Evolutionary conservation across 768 basidiomycete genomes (phyloP).

Genomic region (Leucocoprinus birnbaumii): DNA sequence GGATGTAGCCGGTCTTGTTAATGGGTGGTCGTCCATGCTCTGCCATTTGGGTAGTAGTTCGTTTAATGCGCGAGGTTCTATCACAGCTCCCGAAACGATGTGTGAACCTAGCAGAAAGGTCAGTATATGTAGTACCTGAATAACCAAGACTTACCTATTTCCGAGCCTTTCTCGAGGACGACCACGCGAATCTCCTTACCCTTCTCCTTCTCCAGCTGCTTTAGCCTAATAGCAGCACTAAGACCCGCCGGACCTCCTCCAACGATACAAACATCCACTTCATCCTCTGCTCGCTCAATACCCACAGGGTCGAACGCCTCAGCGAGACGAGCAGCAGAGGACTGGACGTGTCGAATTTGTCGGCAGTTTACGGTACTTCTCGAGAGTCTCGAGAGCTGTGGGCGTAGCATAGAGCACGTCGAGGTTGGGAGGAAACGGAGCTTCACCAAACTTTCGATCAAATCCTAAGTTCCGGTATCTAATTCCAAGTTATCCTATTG

Average conservation of each 20-base stretch:
- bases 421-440: neutral
- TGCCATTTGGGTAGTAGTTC: constrained; percentile 90
- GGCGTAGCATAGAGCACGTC: constrained; percentile 1
- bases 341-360: neutral
- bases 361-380: neutral
- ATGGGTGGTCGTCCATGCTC: constrained; percentile 60
- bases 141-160: constrained; percentile 58
- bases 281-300: constrained; percentile 85
- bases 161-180: constrained; percentile 91
- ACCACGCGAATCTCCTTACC: constrained; percentile 87
- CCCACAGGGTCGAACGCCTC: constrained; percentile 44
- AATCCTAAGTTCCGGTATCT: neutral
- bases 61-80: constrained; percentile 88
- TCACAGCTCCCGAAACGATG: constrained; percentile 92
- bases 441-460: neutral
- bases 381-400: neutral
- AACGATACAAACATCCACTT: constrained; percentile 96
- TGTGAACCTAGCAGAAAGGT: constrained; percentile 65
- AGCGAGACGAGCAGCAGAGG: neutral
- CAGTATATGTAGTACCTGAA: neutral
- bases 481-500: neutral
- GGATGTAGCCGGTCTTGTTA: constrained; percentile 74
- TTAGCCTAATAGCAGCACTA: constrained; percentile 92
- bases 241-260: constrained; percentile 95
- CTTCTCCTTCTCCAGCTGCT: constrained; percentile 82